phyloP scores from a whole-genome alignment of 2,329 filamentous ascomycete genomes.

The Aspergillus vadensis region DNA sequence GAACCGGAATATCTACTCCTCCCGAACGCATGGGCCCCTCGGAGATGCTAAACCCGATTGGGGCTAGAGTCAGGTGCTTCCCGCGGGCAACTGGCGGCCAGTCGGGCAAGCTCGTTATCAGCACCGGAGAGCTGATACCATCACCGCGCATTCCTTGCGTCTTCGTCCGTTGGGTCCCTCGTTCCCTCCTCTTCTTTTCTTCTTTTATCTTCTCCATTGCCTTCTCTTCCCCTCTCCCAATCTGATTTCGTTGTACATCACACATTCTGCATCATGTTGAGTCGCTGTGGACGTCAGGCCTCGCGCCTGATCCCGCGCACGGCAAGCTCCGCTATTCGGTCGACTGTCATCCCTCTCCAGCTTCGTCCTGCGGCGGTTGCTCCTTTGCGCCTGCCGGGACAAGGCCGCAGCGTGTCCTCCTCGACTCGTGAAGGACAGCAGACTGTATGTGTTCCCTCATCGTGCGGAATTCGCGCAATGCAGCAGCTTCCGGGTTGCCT shows the following conservation, averaged over 20 bases:
- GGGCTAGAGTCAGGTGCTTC: conserved; percentile 35
- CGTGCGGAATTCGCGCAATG: neutral
- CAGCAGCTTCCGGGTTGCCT: neutral
- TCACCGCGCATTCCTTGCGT: conserved; percentile 13
- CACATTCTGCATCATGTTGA: conserved; percentile 36
- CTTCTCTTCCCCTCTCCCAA: conserved; percentile 23
- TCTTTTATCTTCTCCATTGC: conserved; percentile 31
- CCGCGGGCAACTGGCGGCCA: conserved; percentile 39
- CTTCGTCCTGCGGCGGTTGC: conserved; percentile 26
- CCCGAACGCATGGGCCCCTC: conserved; percentile 9
- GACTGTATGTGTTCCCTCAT: conserved; percentile 31
- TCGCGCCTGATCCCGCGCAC: conserved; percentile 36
- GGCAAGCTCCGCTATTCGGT: conserved; percentile 32
- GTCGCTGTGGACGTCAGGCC: conserved; percentile 40
- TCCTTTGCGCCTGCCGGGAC: conserved; percentile 25
- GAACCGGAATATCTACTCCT: conserved; percentile 13
- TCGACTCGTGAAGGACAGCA: conserved; percentile 46
- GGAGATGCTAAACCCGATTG: conserved; percentile 21
- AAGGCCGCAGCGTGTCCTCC: conserved; percentile 43
- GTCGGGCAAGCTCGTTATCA: neutral
- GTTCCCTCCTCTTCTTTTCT: conserved; percentile 14
- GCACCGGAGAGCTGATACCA: conserved; percentile 5
- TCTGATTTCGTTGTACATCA: conserved; percentile 4
- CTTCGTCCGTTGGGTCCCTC: conserved; percentile 23
- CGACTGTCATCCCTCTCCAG: conserved; percentile 23